phyloP scores from a whole-genome alignment of 352 stramenopile genomes.

The Blastocystis sp. region DNA sequence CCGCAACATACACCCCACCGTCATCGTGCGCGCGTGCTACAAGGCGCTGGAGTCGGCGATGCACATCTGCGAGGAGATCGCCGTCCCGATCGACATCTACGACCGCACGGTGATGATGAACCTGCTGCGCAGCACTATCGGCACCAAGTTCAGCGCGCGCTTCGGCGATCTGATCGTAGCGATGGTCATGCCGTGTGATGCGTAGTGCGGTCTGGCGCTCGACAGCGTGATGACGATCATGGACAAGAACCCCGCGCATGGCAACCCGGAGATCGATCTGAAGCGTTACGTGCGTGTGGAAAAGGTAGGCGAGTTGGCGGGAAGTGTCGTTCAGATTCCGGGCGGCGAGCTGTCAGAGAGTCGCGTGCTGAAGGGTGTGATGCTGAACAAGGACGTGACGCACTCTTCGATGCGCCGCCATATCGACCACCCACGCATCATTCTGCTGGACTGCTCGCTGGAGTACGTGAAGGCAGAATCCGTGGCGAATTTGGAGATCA shows the following conservation, averaged over 20 bases:
- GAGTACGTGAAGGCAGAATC: conserved; percentile 99
- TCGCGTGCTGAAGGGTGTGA: conserved; percentile 91
- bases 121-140: conserved; percentile 91
- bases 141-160: conserved; percentile 94
- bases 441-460: conserved; percentile 95
- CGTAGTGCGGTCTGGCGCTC: conserved; percentile 92
- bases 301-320: conserved; percentile 80
- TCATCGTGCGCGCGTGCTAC: conserved; percentile 93
- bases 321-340: conserved; percentile 75
- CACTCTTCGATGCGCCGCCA: conserved; percentile 96
- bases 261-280: conserved; percentile 92
- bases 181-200: conserved; percentile 56
- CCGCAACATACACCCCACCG: conserved; percentile 94
- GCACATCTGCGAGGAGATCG: conserved; percentile 87
- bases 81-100: conserved; percentile 87
- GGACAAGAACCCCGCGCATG: conserved; percentile 72
- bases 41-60: conserved; percentile 82
- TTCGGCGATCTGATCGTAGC: conserved; percentile 82
- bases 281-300: conserved; percentile 99
- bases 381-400: conserved; percentile 99
- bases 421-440: conserved; percentile 95
- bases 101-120: conserved; percentile 90
- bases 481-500: conserved; percentile 95
- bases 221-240: conserved; percentile 90
- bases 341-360: conserved; percentile 91